These are phyloP conservation scores for Dendrobium catenatum DNA, from an alignment of 106 monocot species.

Conservation along the genomic window DNA sequence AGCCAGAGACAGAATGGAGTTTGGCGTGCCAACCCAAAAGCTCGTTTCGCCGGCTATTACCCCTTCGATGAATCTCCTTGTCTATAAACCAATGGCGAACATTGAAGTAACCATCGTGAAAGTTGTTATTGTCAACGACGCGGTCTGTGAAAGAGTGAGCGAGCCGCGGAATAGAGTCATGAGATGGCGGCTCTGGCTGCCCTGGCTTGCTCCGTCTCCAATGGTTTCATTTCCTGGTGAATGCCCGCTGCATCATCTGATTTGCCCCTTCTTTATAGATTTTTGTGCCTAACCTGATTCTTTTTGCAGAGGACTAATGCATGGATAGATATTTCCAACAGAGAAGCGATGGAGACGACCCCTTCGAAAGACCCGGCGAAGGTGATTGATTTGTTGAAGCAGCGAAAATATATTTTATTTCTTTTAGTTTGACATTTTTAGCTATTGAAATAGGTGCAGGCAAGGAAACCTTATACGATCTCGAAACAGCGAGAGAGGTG, in stretches of 20 bases:
- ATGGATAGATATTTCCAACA: not conserved
- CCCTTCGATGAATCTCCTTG: conserved; percentile 8
- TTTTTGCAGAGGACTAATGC: not conserved
- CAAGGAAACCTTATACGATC: conserved; percentile 52
- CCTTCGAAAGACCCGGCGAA: conserved; percentile 53
- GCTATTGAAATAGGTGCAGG: conserved; percentile 3
- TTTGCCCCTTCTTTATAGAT: not conserved
- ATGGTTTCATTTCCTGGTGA: not conserved
- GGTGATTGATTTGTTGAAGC: conserved; percentile 18
- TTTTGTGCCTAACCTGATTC: not conserved
- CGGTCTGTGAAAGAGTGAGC: not conserved
- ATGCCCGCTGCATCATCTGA: not conserved
- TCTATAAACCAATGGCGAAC: conserved; percentile 2
- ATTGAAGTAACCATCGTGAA: too few relatives aligned
- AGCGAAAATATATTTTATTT: not conserved
- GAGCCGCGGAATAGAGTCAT: not conserved
- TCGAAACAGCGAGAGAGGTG: conserved; percentile 54
- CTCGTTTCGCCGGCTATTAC: conserved; percentile 4
- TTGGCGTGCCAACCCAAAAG: conserved; percentile 9
- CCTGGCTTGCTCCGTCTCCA: not conserved
- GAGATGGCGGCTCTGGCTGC: not conserved
- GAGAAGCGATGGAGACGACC: conserved; percentile 27
- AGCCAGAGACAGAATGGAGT: not conserved
- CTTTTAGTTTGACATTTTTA: not conserved
- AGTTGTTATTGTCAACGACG: not conserved